Evolutionary conservation across 176 grass and related monocot genomes (phyloP).

Genomic region (maize (Zea mays)): Zm-B73-REFERENCE-NAM-5.0 NC_050096.1:53330001-53330500

Average conservation of each 20-base stretch:
- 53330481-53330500: slow-evolving; percentile 77
- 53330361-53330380: neutral
- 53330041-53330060: no score
- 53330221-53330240: slow-evolving; percentile 93
- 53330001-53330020: no score
- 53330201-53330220: slow-evolving; percentile 93
- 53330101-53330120: no score
- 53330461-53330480: slow-evolving; percentile 91
- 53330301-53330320: slow-evolving; percentile 76
- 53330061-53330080: neutral
- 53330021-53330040: no score
- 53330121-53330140: neutral
- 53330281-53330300: slow-evolving; percentile 77
- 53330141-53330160: slow-evolving; percentile 44
- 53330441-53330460: slow-evolving; percentile 83
- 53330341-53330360: neutral
- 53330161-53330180: slow-evolving; percentile 96
- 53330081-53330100: neutral
- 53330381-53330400: neutral
- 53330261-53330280: slow-evolving; percentile 92
- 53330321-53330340: slow-evolving; percentile 58
- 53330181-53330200: slow-evolving; percentile 79
- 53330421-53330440: slow-evolving; percentile 83
- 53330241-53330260: slow-evolving; percentile 90
- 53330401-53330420: neutral